These are phyloP conservation scores for Xerocomellus dryophilus DNA, from an alignment of 768 basidiomycete species.

Conservation along the genomic window DNA sequence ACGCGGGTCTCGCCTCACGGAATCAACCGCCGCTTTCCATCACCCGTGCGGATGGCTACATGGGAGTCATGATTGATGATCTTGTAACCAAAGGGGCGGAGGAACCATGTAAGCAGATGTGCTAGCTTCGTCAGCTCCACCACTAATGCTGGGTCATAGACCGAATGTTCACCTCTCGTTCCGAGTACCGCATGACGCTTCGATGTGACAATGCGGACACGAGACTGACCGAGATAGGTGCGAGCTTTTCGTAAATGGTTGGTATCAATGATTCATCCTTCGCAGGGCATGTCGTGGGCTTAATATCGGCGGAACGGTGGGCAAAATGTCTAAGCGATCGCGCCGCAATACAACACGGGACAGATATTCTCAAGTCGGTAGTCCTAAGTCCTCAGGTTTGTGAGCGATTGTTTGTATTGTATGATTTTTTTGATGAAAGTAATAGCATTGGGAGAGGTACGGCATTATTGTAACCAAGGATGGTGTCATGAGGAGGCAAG, in stretches of 20 bases:
- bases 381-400: slow-evolving; percentile 43
- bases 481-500: slow-evolving; percentile 44
- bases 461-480: slow-evolving; percentile 43
- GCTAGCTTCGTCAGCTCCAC: neutral
- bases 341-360: slow-evolving; percentile 34
- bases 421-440: neutral
- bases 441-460: slow-evolving; percentile 41
- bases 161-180: slow-evolving; percentile 90
- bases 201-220: slow-evolving; percentile 88
- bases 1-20: slow-evolving; percentile 72
- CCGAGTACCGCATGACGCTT: slow-evolving; percentile 86
- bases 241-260: slow-evolving; percentile 3
- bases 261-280: neutral
- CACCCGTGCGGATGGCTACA: slow-evolving; percentile 81
- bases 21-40: slow-evolving; percentile 56
- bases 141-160: slow-evolving; percentile 43
- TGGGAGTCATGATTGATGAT: slow-evolving; percentile 92
- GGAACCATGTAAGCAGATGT: slow-evolving; percentile 67
- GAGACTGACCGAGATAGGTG: slow-evolving; percentile 75
- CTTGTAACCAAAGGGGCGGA: slow-evolving; percentile 84
- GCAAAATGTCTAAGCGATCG: slow-evolving; percentile 32
- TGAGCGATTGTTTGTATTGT: neutral
- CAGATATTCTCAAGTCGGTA: slow-evolving; percentile 33
- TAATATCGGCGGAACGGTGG: slow-evolving; percentile 46
- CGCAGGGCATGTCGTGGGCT: slow-evolving; percentile 41